Evolutionary conservation across 2,329 filamentous ascomycete species (phyloP), one percentile per base, ranked within the genome.

Genomic region (Trichoderma polysporum): DNA sequence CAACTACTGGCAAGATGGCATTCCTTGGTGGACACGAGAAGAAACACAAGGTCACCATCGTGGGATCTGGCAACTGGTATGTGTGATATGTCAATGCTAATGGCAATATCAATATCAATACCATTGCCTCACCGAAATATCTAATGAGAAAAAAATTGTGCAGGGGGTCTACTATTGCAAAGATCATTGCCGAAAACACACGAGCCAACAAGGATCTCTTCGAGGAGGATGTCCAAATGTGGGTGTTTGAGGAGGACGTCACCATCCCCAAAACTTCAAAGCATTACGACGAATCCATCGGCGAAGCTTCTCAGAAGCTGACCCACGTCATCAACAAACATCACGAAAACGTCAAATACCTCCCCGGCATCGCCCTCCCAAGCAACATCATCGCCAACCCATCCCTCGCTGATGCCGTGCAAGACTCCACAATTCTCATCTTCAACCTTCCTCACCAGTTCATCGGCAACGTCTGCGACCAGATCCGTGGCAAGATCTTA

Each of bases 401-500:
- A 19, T 91, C 92, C 31, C 83, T 96, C 66, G 82, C 87, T 69
- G 91, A 94, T 69, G 87, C 95, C 19, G 94, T 95, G 76, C 88
- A 89, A 75, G 88, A 91, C 78, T 91, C 94, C 29, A 92, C 92
- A 29, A 92, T 99, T 70, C 88, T 99, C 70, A 85, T 99, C 77
- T 99, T 99, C 86, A 98, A 98, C 82, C 86, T 97, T 67, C 91
- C 95, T 31, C 95, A 99, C 81, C 93, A 97, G 79, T 99, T 99
- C 79, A 97, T 99, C 76, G 87, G 87, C 76, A 90, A 90, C 70
- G 91, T 94, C 69, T 97, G 94, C 82, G 86, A 91, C 70, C 89
- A 93, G 77, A 84, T 99, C 69, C 86, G 90, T 75, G 95, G 94
- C 68, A 90, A 97, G 74, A 96, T 97, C 71, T 81, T 97, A 33